A percentile compares a stretch with the other conserved stretches of the same genome.
Conservation (phyloP, 2,329 filamentous ascomycete genomes). For the Cadophora sp. region DNA sequence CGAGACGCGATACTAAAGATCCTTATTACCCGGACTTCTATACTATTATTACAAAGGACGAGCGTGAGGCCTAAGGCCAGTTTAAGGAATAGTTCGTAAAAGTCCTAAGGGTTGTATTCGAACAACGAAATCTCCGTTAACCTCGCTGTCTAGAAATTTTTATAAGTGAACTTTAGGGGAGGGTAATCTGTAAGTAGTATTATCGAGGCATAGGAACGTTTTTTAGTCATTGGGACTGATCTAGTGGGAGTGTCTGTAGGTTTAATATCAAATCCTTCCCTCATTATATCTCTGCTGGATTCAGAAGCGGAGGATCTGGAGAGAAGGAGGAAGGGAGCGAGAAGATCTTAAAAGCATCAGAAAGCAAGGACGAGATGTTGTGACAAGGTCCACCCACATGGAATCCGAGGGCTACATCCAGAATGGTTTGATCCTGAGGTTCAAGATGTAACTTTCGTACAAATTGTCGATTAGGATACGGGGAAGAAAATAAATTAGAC, state of each 20-base stretch:
- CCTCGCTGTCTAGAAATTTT: conserved; percentile 8
- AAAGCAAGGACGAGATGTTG: not conserved
- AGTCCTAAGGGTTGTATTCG: conserved; percentile 1
- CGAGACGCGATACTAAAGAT: conserved; percentile 1
- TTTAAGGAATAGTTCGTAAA: not conserved
- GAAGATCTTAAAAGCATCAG: not conserved
- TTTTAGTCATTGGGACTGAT: not conserved
- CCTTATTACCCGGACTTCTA: not conserved
- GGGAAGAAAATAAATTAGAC: no score
- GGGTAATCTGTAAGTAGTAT: not conserved
- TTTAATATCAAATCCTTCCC: not conserved
- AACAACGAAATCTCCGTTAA: not conserved
- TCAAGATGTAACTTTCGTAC: not conserved
- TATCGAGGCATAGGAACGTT: not conserved
- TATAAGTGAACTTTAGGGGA: not conserved
- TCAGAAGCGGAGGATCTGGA: not conserved
- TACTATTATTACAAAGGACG: conserved; percentile 2
- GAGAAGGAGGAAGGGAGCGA: not conserved
- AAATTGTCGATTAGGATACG: no score
- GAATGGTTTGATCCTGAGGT: not conserved
- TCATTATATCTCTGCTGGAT: not conserved
- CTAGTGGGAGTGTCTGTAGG: not conserved
- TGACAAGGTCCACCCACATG: not conserved
- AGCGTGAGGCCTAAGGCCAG: not conserved
- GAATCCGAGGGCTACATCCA: not conserved